Evolutionary conservation across 116 monocot genomes (phyloP).

Genomic region (Cymodocea nodosa): DNA sequence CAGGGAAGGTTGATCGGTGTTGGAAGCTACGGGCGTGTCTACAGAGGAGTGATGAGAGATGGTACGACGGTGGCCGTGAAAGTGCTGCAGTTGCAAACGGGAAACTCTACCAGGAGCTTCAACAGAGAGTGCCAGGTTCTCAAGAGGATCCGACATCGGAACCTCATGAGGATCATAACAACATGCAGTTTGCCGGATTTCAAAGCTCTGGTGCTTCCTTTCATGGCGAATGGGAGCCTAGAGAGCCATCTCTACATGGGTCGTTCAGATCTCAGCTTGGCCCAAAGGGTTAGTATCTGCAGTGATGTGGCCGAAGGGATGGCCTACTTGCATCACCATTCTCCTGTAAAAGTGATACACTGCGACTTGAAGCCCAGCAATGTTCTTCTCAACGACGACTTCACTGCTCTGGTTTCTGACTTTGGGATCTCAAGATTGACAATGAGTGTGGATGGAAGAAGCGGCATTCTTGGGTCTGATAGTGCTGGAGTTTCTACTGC

Average conservation of each 20-base stretch:
- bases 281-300: conserved; percentile 31
- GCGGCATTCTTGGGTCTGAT: neutral
- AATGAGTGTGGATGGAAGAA: conserved; percentile 12
- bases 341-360: conserved; percentile 46
- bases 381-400: conserved; percentile 62
- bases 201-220: conserved; percentile 65
- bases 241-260: conserved; percentile 39
- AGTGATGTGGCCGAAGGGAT: conserved; percentile 58
- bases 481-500: conserved; percentile 6
- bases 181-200: conserved; percentile 62
- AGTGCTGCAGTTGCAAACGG: conserved; percentile 37
- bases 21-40: conserved; percentile 56
- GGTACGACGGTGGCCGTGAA: conserved; percentile 39
- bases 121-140: conserved; percentile 58
- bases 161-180: conserved; percentile 61
- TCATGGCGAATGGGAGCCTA: conserved; percentile 69
- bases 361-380: conserved; percentile 89
- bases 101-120: conserved; percentile 47
- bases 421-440: conserved; percentile 52
- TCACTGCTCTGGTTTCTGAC: conserved; percentile 63
- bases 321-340: conserved; percentile 70
- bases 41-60: conserved; percentile 30
- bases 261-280: conserved; percentile 15
- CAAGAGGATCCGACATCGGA: conserved; percentile 47
- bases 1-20: conserved; percentile 30